Base-by-base conservation (phyloP, 2,329 filamentous ascomycete species). In the Phaeosphaeriaceae sp. region DNA sequence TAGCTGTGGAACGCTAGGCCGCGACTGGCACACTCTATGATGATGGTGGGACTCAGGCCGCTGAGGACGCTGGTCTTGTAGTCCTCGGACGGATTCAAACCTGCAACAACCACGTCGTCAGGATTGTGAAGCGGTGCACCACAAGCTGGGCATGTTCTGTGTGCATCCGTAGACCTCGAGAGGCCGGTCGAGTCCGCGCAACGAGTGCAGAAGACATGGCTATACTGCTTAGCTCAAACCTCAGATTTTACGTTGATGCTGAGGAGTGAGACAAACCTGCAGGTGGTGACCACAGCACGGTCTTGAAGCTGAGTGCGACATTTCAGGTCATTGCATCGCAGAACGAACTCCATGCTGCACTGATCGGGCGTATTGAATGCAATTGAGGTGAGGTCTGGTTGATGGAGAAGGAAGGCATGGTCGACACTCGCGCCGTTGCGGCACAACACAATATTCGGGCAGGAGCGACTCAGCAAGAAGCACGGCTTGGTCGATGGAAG, bases 61-160 rank as follows among this genome's bases (percentile, higher is more conserved):
- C 91, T 92, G 11, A 97, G 82, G 0, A 96, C 86, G 59, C 89
- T 93, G 0, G 91, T 92, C 77, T 96, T 96, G 82, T 95, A 96
- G 65, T 96, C 92, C 69, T 97, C 93, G 0, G 88, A 89, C 0
- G 92, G 92, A 59, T 89, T 91, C 42, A 97, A 82, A 27, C 88
- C 84, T 1, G 89, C 86, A 20, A 89, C 82, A 10, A 91, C 87
- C 3, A 88, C 91, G 79, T 96, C 92, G 66, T 96, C 90, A 0
- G 87, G 87, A 61, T 89, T 90, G 7, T 81, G 79, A 2, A 97
- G 84, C 9, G 83, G 82, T 2, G 87, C 85, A 33, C 86, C 82
- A 72, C 94, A 98, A 24, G 91, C 91, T 53, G 92, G 93, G 72
- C 93, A 98, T 1, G 79, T 79, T 44, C 85, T 82, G 57, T 84